These are phyloP conservation scores for Rhizomucor pusillus DNA, from an alignment of 371 early-diverging fungal species.

Conservation along the genomic window DNA sequence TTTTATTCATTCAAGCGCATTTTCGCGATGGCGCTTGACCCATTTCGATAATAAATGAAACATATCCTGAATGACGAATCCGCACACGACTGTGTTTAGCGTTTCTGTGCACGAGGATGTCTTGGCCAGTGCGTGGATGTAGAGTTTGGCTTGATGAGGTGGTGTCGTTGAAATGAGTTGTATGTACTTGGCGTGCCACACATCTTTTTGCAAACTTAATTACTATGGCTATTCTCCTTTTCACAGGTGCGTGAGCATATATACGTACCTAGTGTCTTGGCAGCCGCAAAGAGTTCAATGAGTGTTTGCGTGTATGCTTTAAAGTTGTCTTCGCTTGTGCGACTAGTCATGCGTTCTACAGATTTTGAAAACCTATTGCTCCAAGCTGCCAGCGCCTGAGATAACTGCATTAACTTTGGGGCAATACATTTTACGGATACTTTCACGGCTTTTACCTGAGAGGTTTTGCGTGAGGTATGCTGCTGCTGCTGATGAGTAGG, in stretches of 20 bases:
- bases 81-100: slow-evolving; percentile 25
- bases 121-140: slow-evolving; percentile 13
- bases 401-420: not conserved
- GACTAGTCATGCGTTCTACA: slow-evolving; percentile 27
- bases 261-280: slow-evolving; percentile 26
- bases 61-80: slow-evolving; percentile 38
- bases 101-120: slow-evolving; percentile 16
- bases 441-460: slow-evolving; percentile 12
- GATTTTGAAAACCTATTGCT: slow-evolving; percentile 31
- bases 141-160: slow-evolving; percentile 10
- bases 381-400: slow-evolving; percentile 24
- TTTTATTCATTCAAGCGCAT: slow-evolving; percentile 35
- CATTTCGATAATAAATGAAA: slow-evolving; percentile 34
- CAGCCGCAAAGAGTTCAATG: slow-evolving; percentile 21
- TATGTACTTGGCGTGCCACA: slow-evolving; percentile 15
- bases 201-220: slow-evolving; percentile 11
- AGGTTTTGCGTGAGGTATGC: slow-evolving; percentile 10
- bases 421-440: not conserved
- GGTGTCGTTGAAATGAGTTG: slow-evolving; percentile 9
- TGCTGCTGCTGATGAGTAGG: no score
- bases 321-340: slow-evolving; percentile 19
- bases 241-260: no score
- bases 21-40: slow-evolving; percentile 32
- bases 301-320: slow-evolving; percentile 26
- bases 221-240: no score